Percentiles rank a stretch among this genome's conserved stretches.
Evolutionary conservation across 345 rosid genomes (phyloP).

Genomic region (Xanthoceras sorbifolium): DNA sequence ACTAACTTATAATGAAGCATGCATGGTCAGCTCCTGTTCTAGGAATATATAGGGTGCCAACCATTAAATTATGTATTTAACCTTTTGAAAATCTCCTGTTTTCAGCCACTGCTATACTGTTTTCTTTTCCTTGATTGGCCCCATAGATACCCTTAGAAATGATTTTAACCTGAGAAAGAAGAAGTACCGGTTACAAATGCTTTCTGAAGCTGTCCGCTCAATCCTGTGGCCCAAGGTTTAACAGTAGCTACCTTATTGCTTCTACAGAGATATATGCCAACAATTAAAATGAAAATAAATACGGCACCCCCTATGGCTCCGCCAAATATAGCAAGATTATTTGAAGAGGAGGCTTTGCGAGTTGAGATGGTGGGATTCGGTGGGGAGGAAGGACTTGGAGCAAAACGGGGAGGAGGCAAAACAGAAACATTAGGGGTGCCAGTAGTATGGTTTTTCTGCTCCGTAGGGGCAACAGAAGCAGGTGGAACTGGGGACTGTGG

Average conservation of each 20-base stretch:
- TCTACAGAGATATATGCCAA: conserved; percentile 40
- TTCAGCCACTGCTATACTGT: not conserved
- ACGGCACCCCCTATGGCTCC: conserved; percentile 43
- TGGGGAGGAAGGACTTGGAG: not conserved
- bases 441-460: conserved; percentile 44
- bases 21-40: no score
- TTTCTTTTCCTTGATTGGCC: conserved; percentile 18
- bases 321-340: conserved; percentile 24
- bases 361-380: not conserved
- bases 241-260: conserved; percentile 58
- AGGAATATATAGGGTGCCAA: no score
- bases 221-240: conserved; percentile 93
- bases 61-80: no score
- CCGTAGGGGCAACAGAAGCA: conserved; percentile 20
- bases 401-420: conserved; percentile 18
- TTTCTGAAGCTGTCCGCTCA: conserved; percentile 92
- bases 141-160: conserved; percentile 17
- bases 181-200: conserved; percentile 76
- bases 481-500: conserved; percentile 1
- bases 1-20: no score
- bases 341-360: conserved; percentile 14
- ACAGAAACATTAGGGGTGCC: conserved; percentile 19
- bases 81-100: not conserved
- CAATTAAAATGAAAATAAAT: conserved; percentile 37
- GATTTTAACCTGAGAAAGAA: conserved; percentile 14